Conservation (phyloP, 345 rosid genomes). For the Cardamine resedifolia region DNA sequence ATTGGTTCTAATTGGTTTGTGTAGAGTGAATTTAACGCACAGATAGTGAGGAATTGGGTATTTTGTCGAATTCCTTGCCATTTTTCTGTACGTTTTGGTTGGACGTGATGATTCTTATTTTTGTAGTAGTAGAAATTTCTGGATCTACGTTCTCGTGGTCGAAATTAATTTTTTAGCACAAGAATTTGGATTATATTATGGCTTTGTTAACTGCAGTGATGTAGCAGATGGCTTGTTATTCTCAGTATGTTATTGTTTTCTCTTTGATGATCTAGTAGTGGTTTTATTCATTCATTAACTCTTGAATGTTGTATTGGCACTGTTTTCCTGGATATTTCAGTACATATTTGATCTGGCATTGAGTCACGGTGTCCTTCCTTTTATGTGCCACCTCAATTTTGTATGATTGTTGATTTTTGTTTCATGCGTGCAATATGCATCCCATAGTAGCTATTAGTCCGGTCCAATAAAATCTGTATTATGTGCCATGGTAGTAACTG, state of each 20-base stretch:
- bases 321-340: background rate
- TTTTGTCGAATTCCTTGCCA: background rate
- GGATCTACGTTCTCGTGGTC: background rate
- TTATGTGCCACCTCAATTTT: background rate
- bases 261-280: background rate
- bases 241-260: background rate
- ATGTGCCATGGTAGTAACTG: background rate
- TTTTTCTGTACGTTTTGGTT: slow-evolving; percentile 1
- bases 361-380: background rate
- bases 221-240: background rate
- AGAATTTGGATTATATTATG: background rate
- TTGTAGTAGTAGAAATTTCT: background rate
- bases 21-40: background rate
- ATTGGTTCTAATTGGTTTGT: background rate
- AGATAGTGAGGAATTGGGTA: background rate
- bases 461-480: background rate
- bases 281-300: background rate
- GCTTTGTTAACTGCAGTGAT: no score
- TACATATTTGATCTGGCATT: background rate
- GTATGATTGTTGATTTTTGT: background rate
- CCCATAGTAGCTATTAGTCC: background rate
- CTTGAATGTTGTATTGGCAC: background rate
- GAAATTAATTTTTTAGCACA: background rate
- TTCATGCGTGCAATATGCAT: background rate
- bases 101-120: background rate